These are phyloP conservation scores for Mollisiaceae sp. DNA, from an alignment of 2,329 filamentous ascomycete species.

Conservation along the genomic window DNA sequence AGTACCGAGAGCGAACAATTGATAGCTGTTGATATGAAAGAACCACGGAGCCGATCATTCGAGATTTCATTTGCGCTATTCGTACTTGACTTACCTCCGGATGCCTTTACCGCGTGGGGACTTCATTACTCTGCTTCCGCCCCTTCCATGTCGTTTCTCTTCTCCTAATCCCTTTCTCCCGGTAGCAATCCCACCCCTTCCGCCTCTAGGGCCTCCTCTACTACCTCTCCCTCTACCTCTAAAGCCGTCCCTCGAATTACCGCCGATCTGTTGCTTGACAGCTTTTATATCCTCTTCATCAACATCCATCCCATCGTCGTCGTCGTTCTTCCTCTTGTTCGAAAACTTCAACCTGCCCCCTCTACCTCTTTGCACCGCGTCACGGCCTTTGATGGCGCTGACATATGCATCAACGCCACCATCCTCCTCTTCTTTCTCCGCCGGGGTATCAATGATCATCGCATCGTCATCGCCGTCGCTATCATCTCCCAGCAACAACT, in stretches of 20 bases:
- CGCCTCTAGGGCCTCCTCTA: constrained; percentile 47
- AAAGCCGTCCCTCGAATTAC: constrained; percentile 39
- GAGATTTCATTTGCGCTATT: neutral
- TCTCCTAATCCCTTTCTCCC: constrained; percentile 56
- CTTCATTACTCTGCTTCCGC: constrained; percentile 41
- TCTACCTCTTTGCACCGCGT: constrained; percentile 67
- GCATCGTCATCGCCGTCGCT: constrained; percentile 57
- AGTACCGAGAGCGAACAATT: no score
- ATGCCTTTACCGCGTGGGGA: constrained; percentile 36
- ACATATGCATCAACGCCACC: constrained; percentile 72
- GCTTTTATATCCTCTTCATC: constrained; percentile 54
- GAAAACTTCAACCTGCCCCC: constrained; percentile 75
- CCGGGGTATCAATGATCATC: constrained; percentile 67
- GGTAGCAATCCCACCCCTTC: constrained; percentile 53
- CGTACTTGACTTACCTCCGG: constrained; percentile 4
- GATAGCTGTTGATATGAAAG: no score
- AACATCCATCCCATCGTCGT: constrained; percentile 54
- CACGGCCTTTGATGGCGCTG: constrained; percentile 70
- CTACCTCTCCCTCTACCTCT: constrained; percentile 45
- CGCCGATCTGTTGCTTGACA: constrained; percentile 54
- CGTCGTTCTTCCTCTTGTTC: constrained; percentile 64
- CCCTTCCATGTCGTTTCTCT: constrained; percentile 37
- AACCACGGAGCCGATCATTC: neutral
- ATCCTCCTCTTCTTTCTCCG: constrained; percentile 47
- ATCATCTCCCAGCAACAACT: constrained; percentile 72